These are phyloP conservation scores for Agaricus bisporus DNA, from an alignment of 768 basidiomycete species.

Conservation along the genomic window DNA sequence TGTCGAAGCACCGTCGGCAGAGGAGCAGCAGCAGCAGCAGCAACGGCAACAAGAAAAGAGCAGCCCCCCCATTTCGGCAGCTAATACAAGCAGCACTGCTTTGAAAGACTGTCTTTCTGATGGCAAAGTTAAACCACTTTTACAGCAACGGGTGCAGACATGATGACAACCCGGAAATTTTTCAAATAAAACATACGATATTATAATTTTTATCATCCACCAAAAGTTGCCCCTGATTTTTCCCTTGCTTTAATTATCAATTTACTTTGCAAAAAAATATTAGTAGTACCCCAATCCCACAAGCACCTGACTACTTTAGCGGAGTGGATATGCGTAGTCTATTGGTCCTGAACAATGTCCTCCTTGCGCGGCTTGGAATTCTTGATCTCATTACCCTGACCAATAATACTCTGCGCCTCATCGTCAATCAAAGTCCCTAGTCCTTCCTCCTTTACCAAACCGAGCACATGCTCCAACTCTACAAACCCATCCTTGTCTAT, in stretches of 20 bases:
- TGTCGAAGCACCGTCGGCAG: constrained; percentile 17
- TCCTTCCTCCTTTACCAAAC: constrained; percentile 82
- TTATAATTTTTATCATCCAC: no score
- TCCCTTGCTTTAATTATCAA: not conserved
- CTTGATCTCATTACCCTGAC: constrained; percentile 79
- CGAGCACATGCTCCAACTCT: constrained; percentile 90
- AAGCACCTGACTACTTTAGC: not conserved
- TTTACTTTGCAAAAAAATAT: not conserved
- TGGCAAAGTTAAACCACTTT: constrained; percentile 23
- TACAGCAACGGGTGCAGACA: constrained; percentile 21
- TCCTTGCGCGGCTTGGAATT: constrained; percentile 85
- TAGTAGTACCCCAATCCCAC: not conserved
- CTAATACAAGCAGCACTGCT: not conserved
- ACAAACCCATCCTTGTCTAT: constrained; percentile 95
- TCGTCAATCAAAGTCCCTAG: constrained; percentile 83
- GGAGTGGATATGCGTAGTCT: constrained; percentile 3
- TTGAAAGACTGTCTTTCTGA: constrained; percentile 12
- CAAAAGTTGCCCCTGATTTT: not conserved
- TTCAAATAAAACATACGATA: not conserved
- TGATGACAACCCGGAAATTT: not conserved
- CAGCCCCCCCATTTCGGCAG: not conserved
- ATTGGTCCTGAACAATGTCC: constrained; percentile 82
- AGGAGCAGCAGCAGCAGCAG: not conserved
- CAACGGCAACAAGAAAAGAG: not conserved
- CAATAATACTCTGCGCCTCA: constrained; percentile 75